Percentiles rank a stretch among this genome's conserved stretches.
Evolutionary conservation across 495 filamentous ascomycete species (phyloP).

Genomic region (Cercophora scortea): DNA sequence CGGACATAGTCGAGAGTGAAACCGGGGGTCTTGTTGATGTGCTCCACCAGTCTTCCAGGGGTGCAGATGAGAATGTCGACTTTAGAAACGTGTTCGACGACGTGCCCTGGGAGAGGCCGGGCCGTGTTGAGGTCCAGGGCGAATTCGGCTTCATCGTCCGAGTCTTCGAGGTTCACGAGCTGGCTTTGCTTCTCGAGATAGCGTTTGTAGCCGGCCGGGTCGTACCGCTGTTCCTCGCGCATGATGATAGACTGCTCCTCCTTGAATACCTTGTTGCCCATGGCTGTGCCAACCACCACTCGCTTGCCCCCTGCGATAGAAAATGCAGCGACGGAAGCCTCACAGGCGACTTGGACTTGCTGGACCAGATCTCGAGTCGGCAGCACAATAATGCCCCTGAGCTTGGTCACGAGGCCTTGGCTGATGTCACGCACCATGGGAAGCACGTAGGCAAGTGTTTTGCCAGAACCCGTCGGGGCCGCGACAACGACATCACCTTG

Average conservation of each 20-base stretch:
- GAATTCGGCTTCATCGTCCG: slow-evolving; percentile 10
- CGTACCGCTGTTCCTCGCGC: slow-evolving; percentile 44
- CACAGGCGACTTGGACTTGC: slow-evolving; percentile 67
- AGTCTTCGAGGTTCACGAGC: slow-evolving; percentile 14
- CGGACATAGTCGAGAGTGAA: slow-evolving; percentile 66
- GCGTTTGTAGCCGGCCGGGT: slow-evolving; percentile 24
- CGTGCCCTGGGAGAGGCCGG: slow-evolving; percentile 49
- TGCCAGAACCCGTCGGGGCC: slow-evolving; percentile 87
- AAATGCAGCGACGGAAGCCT: slow-evolving; percentile 51
- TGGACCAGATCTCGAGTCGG: slow-evolving; percentile 84
- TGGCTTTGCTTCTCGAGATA: slow-evolving; percentile 10
- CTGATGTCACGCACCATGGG: slow-evolving; percentile 72
- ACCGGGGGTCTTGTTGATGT: slow-evolving; percentile 73
- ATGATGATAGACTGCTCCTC: slow-evolving; percentile 67
- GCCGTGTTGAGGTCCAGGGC: slow-evolving; percentile 1
- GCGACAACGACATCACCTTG: slow-evolving; percentile 77
- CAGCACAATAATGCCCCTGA: slow-evolving; percentile 74
- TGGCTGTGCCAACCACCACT: slow-evolving; percentile 69
- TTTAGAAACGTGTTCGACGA: slow-evolving; percentile 55
- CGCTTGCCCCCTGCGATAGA: slow-evolving; percentile 44
- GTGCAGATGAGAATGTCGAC: slow-evolving; percentile 90
- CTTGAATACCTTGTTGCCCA: slow-evolving; percentile 68
- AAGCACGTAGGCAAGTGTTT: slow-evolving; percentile 85
- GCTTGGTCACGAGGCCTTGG: slow-evolving; percentile 45
- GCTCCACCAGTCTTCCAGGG: slow-evolving; percentile 85